Base-by-base conservation (phyloP, 805 yeast genomes). In the Ogataea henricii region DNA sequence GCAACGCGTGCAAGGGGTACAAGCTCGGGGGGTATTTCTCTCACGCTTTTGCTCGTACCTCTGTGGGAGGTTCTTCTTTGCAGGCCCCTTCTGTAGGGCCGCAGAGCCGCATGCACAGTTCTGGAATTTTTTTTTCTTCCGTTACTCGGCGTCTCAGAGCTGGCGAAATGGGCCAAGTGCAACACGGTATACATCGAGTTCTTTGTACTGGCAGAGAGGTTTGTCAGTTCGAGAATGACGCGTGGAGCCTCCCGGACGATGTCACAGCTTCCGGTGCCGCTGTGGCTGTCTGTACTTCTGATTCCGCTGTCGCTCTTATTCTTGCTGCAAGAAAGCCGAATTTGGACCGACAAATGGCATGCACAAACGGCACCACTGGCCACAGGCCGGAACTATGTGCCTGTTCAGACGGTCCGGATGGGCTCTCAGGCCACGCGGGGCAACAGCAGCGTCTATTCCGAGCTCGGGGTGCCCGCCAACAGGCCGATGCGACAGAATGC, bases 401-500 rank as follows among this genome's bases (percentile, higher is more conserved):
- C n/a, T 29, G 10, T 29, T 29, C 37, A 18, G 12, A 18, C 23
- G 12, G 37, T 4, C 37, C 10, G n/a, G 5, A 8, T 27, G 10
- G n/a, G 4, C 10, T 12, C 30, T 12, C 30, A 23, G 6, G 6
- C 9, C 26, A 23, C 30, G 10, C 30, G n/a, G 13, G n/a, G 9
- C n/a, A 20, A 34, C n/a, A 8, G 3, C 12, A n/a, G 17, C 18
- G 16, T 8, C 4, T 4, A n/a, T 17, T n/a, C 34, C 16, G 34
- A 30, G 34, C 34, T 30, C 8, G 34, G 9, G 3, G 6, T 8
- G 17, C 17, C 9, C 34, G 10, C 20, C 10, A 16, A 7, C 18
- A 17, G 13, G 16, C 9, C n/a, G 10, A 12, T 22, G 21, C 47
- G 30, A 20, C 47, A 44, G 27, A 84, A 78, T 51, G 91, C 89